Conservation (phyloP, 1,284 basidiomycete genomes). For the Papiliotrema laurentii region DNA sequence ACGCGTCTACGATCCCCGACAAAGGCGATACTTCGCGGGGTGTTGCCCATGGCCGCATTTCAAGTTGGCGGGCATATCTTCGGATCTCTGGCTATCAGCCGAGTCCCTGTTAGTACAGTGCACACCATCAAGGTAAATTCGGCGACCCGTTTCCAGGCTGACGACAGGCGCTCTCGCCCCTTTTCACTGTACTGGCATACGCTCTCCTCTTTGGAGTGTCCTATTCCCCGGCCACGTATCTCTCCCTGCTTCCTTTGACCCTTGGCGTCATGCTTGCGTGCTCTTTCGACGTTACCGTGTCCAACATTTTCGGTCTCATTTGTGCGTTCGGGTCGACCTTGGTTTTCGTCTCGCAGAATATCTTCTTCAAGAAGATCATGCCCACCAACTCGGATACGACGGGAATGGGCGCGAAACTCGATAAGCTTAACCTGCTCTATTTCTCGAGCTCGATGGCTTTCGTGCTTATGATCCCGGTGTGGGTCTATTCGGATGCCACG, state of each 20-base stretch:
- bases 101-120: slow-evolving; percentile 94
- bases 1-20: slow-evolving; percentile 64
- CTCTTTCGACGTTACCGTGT: slow-evolving; percentile 83
- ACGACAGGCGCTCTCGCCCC: slow-evolving; percentile 80
- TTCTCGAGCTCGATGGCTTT: slow-evolving; percentile 95
- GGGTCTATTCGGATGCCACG: slow-evolving; percentile 75
- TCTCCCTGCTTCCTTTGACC: slow-evolving; percentile 90
- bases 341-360: slow-evolving; percentile 96
- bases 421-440: slow-evolving; percentile 94
- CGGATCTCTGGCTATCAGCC: slow-evolving; percentile 90
- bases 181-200: slow-evolving; percentile 95
- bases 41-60: slow-evolving; percentile 89
- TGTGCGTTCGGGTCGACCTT: slow-evolving; percentile 92
- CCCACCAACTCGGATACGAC: slow-evolving; percentile 53
- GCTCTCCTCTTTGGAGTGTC: slow-evolving; percentile 86
- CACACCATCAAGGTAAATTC: slow-evolving; percentile 91
- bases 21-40: slow-evolving; percentile 66
- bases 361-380: slow-evolving; percentile 99
- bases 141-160: neutral
- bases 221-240: slow-evolving; percentile 86
- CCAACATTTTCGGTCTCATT: slow-evolving; percentile 74
- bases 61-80: slow-evolving; percentile 93
- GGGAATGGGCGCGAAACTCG: slow-evolving; percentile 58
- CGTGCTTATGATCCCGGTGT: slow-evolving; percentile 88
- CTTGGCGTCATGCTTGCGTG: slow-evolving; percentile 96